A percentile compares a stretch with the other conserved stretches of the same genome.
These are phyloP conservation scores for Exophiala phaeomuriformis DNA, from an alignment of 2,329 filamentous ascomycete species.

Conservation along the genomic window DNA sequence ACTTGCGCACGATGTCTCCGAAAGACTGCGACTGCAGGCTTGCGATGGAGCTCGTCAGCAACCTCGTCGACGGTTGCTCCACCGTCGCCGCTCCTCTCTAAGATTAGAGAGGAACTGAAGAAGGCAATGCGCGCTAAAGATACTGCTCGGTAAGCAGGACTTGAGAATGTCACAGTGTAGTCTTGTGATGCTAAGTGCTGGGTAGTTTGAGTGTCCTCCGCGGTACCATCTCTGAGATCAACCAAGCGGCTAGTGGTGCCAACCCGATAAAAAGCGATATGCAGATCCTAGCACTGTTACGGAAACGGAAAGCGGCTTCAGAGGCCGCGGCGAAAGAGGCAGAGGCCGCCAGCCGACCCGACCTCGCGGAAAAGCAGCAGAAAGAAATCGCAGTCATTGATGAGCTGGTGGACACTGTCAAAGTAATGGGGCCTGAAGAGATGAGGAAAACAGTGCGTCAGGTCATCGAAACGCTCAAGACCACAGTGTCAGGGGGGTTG, in stretches of 20 bases:
- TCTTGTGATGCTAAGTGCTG: neutral
- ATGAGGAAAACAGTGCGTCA: slow-evolving; percentile 34
- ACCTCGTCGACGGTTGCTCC: slow-evolving; percentile 31
- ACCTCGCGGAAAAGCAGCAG: slow-evolving; percentile 42
- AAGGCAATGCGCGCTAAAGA: slow-evolving; percentile 46
- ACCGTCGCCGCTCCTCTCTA: slow-evolving; percentile 36
- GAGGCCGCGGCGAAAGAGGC: slow-evolving; percentile 40
- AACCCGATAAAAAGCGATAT: slow-evolving; percentile 42
- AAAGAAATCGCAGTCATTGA: slow-evolving; percentile 39
- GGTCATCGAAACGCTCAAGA: slow-evolving; percentile 33
- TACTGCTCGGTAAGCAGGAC: slow-evolving; percentile 34
- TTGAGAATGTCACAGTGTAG: neutral
- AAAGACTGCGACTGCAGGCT: slow-evolving; percentile 11
- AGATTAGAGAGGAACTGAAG: slow-evolving; percentile 42
- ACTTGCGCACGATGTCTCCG: slow-evolving; percentile 16
- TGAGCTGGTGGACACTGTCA: slow-evolving; percentile 39
- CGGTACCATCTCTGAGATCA: slow-evolving; percentile 44
- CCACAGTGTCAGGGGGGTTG: slow-evolving; percentile 22
- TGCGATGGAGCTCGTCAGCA: slow-evolving; percentile 37
- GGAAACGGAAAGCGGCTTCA: slow-evolving; percentile 36
- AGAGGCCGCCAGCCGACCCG: slow-evolving; percentile 35
- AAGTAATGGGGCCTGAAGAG: slow-evolving; percentile 38
- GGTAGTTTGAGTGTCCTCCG: slow-evolving; percentile 43
- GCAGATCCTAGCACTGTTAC: slow-evolving; percentile 41
- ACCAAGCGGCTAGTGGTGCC: slow-evolving; percentile 42